Evolutionary conservation across 768 basidiomycete species (phyloP).

Genomic region (Boletus edulis): DNA sequence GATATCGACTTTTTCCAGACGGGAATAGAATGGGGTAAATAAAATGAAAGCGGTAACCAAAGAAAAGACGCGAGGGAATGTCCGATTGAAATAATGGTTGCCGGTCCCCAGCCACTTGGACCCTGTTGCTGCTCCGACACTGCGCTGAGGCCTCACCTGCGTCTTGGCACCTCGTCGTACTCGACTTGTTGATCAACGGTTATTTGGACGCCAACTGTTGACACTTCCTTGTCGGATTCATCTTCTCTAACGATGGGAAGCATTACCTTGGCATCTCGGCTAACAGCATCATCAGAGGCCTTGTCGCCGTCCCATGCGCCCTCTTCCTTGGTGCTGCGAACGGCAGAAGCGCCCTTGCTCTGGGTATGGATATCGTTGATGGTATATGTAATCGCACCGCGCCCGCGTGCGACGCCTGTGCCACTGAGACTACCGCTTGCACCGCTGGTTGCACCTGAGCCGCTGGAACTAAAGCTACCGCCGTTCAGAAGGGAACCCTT

Average conservation of each 20-base stretch:
- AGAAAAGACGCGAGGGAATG: neutral
- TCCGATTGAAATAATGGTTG: neutral
- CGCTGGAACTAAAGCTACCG: slow-evolving; percentile 64
- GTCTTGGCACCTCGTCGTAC: slow-evolving; percentile 37
- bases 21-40: neutral
- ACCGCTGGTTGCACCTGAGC: slow-evolving; percentile 43
- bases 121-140: neutral
- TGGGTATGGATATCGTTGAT: slow-evolving; percentile 52
- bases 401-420: slow-evolving; percentile 27
- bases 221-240: slow-evolving; percentile 18
- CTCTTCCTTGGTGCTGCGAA: slow-evolving; percentile 41
- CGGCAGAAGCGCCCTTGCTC: slow-evolving; percentile 48
- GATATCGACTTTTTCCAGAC: neutral
- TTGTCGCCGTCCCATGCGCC: slow-evolving; percentile 35
- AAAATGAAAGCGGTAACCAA: neutral
- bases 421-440: slow-evolving; percentile 41
- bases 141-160: slow-evolving; percentile 7
- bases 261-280: slow-evolving; percentile 35
- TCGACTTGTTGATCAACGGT: slow-evolving; percentile 57
- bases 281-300: slow-evolving; percentile 38
- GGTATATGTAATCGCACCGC: slow-evolving; percentile 32
- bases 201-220: slow-evolving; percentile 50
- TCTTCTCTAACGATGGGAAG: slow-evolving; percentile 35
- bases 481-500: slow-evolving; percentile 73
- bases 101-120: too few species aligned